These are phyloP conservation scores for Colletotrichum somersetense DNA, from an alignment of 2,329 filamentous ascomycete genomes.

Conservation along the genomic window DNA sequence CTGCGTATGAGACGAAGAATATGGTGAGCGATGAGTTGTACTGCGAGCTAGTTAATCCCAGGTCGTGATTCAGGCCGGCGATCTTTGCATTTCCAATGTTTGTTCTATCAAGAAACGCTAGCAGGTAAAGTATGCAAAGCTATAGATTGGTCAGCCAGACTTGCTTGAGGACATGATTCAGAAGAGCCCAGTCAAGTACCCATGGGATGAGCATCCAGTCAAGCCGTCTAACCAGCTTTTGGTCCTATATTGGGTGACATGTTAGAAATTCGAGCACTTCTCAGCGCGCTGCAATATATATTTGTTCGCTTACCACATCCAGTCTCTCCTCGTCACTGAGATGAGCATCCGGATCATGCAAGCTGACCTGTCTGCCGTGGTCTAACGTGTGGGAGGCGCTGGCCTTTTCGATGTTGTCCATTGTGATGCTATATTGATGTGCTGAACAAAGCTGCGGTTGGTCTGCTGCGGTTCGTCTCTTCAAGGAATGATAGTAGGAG, in stretches of 20 bases:
- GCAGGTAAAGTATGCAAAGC: conserved; percentile 68
- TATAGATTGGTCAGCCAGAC: background rate
- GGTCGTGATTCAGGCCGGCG: conserved; percentile 48
- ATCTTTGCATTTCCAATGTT: conserved; percentile 67
- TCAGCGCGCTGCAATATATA: no score
- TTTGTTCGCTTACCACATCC: background rate
- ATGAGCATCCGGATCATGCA: conserved; percentile 9
- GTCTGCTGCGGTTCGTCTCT: no score
- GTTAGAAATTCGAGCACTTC: background rate
- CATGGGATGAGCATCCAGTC: conserved; percentile 32
- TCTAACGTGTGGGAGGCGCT: background rate
- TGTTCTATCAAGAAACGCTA: conserved; percentile 68
- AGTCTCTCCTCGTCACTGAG: conserved; percentile 6
- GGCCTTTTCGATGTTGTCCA: conserved; percentile 4
- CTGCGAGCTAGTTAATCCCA: conserved; percentile 63
- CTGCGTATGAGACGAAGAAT: conserved; percentile 77
- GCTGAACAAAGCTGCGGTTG: no score
- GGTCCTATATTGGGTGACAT: conserved; percentile 4
- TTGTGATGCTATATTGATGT: background rate
- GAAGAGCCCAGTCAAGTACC: background rate
- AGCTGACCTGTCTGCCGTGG: background rate
- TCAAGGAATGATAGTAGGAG: background rate
- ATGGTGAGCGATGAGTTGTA: conserved; percentile 72
- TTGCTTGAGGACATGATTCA: no score
- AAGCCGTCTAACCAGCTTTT: conserved; percentile 1